Evolutionary conservation across 2,329 filamentous ascomycete genomes (phyloP).

Genomic region (Colletotrichum paranaense): DNA sequence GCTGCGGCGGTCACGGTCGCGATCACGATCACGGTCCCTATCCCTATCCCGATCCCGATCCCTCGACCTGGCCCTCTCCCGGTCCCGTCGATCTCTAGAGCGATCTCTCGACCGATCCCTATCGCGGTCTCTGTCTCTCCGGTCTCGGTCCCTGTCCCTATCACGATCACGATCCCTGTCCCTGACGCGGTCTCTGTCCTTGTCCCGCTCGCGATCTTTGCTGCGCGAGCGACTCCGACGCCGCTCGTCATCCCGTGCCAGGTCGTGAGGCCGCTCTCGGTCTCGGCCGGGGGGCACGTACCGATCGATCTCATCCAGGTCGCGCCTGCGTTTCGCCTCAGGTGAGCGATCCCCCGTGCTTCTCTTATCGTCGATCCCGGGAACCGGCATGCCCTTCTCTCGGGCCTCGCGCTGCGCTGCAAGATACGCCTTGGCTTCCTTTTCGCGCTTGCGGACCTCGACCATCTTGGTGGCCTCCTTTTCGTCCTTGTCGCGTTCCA

Average conservation of each 20-base stretch:
- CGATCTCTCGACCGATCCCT: conserved; percentile 46
- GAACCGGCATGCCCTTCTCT: conserved; percentile 67
- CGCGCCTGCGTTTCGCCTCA: conserved; percentile 52
- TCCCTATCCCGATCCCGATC: conserved; percentile 39
- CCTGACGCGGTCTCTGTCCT: conserved; percentile 46
- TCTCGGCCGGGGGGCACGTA: conserved; percentile 59
- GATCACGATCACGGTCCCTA: conserved; percentile 35
- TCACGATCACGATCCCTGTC: conserved; percentile 46
- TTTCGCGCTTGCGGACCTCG: conserved; percentile 71
- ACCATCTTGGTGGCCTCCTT: conserved; percentile 69
- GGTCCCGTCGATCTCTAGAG: conserved; percentile 42
- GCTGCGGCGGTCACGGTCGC: conserved; percentile 30
- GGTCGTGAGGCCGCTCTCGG: conserved; percentile 37
- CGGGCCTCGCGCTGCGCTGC: conserved; percentile 71
- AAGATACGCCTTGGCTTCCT: conserved; percentile 73
- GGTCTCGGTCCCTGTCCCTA: conserved; percentile 45
- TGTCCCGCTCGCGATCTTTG: conserved; percentile 45
- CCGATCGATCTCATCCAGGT: conserved; percentile 55
- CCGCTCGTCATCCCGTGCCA: conserved; percentile 46
- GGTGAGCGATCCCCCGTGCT: conserved; percentile 53
- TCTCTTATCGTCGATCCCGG: conserved; percentile 66
- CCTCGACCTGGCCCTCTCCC: conserved; percentile 46
- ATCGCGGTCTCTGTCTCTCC: conserved; percentile 40
- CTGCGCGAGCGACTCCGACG: conserved; percentile 50
- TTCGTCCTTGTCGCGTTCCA: conserved; percentile 56